Conservation (phyloP, 192 early-diverging fungal species). For the Entrophospora sp. region DNA sequence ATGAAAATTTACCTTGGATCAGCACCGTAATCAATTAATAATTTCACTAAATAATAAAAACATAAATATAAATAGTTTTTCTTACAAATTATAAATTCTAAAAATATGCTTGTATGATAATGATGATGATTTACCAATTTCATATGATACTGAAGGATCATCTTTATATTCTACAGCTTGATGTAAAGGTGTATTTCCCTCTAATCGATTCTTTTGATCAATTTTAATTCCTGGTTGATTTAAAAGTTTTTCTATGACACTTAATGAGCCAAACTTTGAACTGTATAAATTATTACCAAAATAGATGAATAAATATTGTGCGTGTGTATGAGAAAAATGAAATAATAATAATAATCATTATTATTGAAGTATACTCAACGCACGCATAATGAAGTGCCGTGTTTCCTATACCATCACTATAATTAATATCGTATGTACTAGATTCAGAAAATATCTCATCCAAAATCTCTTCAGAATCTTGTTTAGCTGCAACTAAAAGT, state of each 20-base stretch:
- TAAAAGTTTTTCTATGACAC: conserved; percentile 49
- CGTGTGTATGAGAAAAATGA: not conserved
- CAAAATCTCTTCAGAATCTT: conserved; percentile 61
- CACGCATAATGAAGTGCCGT: conserved; percentile 64
- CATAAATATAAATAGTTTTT: not conserved
- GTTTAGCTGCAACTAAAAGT: conserved; percentile 59
- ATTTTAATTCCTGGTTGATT: conserved; percentile 42
- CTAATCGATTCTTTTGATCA: conserved; percentile 44
- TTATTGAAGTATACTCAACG: conserved; percentile 13
- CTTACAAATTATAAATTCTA: not conserved
- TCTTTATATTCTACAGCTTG: conserved; percentile 49
- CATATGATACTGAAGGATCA: conserved; percentile 45
- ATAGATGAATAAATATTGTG: not conserved
- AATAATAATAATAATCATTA: not conserved
- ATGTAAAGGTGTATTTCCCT: conserved; percentile 59
- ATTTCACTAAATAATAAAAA: not conserved
- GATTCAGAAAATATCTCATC: conserved; percentile 44
- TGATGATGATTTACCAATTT: conserved; percentile 31
- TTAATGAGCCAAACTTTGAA: conserved; percentile 47
- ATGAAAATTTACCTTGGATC: conserved; percentile 1
- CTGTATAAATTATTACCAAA: conserved; percentile 13
- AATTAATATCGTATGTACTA: conserved; percentile 47
- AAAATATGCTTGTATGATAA: not conserved
- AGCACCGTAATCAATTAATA: conserved; percentile 8
- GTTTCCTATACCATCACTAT: conserved; percentile 52